These are phyloP conservation scores for Paramecium pentaurelia DNA, from an alignment of 73 alveolate genomes.

Conservation along the genomic window DNA sequence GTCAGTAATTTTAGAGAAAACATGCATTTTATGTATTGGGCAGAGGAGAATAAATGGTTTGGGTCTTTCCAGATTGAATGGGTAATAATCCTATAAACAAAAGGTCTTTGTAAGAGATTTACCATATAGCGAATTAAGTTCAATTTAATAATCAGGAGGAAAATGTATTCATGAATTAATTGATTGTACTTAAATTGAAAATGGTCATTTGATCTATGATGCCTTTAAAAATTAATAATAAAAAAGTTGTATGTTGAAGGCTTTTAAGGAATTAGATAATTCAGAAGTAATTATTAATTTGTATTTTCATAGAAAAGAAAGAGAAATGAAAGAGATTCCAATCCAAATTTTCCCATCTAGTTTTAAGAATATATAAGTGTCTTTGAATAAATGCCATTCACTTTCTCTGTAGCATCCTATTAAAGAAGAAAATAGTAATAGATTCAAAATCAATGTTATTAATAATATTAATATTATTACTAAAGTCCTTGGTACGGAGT, in stretches of 20 bases:
- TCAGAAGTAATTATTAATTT: slow-evolving; percentile 3
- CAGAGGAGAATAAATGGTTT: slow-evolving; percentile 68
- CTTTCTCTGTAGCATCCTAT: slow-evolving; percentile 28
- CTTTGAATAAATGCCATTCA: slow-evolving; percentile 41
- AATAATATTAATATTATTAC: slow-evolving; percentile 11
- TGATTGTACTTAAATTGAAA: slow-evolving; percentile 30
- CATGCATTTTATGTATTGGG: slow-evolving; percentile 63
- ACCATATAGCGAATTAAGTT: slow-evolving; percentile 60
- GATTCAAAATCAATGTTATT: background rate
- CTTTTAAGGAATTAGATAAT: background rate
- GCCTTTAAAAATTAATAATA: background rate
- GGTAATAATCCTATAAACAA: slow-evolving; percentile 10
- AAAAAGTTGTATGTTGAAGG: background rate
- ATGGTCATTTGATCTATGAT: background rate
- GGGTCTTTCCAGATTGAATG: slow-evolving; percentile 69
- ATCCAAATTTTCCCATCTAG: background rate
- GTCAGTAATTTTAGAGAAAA: slow-evolving; percentile 58
- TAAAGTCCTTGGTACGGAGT: slow-evolving; percentile 19
- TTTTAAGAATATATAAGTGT: slow-evolving; percentile 22
- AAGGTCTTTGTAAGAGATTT: slow-evolving; percentile 64
- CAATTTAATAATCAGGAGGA: background rate
- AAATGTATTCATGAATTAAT: slow-evolving; percentile 53
- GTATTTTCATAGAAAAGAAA: background rate
- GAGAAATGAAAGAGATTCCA: slow-evolving; percentile 38
- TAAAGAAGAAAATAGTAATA: slow-evolving; percentile 32